Percentiles rank a stretch among this genome's conserved stretches.
These are phyloP conservation scores for Panaeolus cyanescens DNA, from an alignment of 768 basidiomycete species.

Conservation along the genomic window DNA sequence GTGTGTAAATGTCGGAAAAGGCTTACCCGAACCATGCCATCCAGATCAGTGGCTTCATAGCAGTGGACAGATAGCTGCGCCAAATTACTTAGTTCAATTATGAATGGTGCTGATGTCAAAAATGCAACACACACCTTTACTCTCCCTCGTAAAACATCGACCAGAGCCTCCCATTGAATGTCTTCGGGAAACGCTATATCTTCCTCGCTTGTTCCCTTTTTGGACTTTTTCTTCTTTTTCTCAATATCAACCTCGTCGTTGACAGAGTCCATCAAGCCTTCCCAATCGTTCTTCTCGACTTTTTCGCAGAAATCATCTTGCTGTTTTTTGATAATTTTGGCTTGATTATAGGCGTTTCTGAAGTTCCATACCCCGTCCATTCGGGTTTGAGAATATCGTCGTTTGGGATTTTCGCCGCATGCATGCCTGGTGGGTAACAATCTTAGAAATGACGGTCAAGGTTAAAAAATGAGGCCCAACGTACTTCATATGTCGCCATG, in stretches of 20 bases:
- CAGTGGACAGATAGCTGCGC: conserved; percentile 41
- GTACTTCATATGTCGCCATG: conserved; percentile 81
- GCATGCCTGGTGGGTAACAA: conserved; percentile 50
- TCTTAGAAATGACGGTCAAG: background rate
- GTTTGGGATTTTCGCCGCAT: conserved; percentile 65
- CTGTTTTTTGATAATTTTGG: conserved; percentile 58
- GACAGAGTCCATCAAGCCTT: conserved; percentile 25
- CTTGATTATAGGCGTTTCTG: conserved; percentile 71
- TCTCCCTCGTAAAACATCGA: conserved; percentile 70
- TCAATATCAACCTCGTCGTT: background rate
- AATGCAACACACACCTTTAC: conserved; percentile 55
- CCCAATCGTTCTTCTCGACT: conserved; percentile 46
- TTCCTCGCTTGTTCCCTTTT: background rate
- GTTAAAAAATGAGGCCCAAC: conserved; percentile 10
- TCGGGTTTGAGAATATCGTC: conserved; percentile 47
- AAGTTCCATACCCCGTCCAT: conserved; percentile 73
- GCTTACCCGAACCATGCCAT: conserved; percentile 62
- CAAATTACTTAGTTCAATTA: background rate
- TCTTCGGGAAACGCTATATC: conserved; percentile 61
- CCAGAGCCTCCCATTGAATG: conserved; percentile 69
- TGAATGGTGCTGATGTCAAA: too few species aligned
- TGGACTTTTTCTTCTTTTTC: conserved; percentile 8
- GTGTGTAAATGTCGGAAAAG: background rate
- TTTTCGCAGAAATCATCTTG: conserved; percentile 70
- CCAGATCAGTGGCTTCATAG: conserved; percentile 64